Evolutionary conservation across 2,329 filamentous ascomycete species (phyloP), one percentile per base, ranked within the genome.

Genomic region (Coniochaeta prunicola): DNA sequence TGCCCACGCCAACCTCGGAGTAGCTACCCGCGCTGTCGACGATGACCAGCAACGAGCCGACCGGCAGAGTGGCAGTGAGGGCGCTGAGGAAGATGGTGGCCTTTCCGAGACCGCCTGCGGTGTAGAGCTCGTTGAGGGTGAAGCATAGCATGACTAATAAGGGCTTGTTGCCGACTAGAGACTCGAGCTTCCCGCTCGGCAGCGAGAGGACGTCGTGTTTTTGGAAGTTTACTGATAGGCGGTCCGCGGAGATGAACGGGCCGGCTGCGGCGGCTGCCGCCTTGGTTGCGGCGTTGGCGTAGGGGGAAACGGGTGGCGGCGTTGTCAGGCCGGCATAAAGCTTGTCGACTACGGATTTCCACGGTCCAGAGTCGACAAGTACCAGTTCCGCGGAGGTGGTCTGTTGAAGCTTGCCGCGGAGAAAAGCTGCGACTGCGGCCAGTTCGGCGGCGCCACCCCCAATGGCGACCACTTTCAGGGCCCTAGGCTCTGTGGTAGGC

Each of bases 11-110:
- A 3, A 96, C 82, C 59, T 92, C 91, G 0, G 92, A 94, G 73
- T 97, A 97, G 72, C 89, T 96, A 0, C 94, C 94, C 0, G 94
- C 91, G 65, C 91, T 96, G 71, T 99, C 93, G 4, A 97, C 87
- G 2, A 97, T 90, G 0, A 97, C 81, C 1, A 97, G 76, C 40
- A 93, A 71, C 2, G 90, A 84, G 0, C 85, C 87, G 0, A 76
- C 60, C 0, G 78, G 74, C 2, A 89, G 69, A 1, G 74, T 64
- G 1, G 82, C 76, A 0, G 89, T 90, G 19, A 97, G 75, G 0
- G 77, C 77, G 4, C 91, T 80, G 0, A 99, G 78, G 63, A 97
- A 87, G 3, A 78, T 77, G 0, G 93, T 96, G 0, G 93, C 91
- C 64, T 86, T 84, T 2, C 86, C 79, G 54, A 86, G 77, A 26